A percentile compares a stretch with the other conserved stretches of the same genome.
Evolutionary conservation across 2,329 filamentous ascomycete species (phyloP).

Genomic region (Botryotinia convoluta): DNA sequence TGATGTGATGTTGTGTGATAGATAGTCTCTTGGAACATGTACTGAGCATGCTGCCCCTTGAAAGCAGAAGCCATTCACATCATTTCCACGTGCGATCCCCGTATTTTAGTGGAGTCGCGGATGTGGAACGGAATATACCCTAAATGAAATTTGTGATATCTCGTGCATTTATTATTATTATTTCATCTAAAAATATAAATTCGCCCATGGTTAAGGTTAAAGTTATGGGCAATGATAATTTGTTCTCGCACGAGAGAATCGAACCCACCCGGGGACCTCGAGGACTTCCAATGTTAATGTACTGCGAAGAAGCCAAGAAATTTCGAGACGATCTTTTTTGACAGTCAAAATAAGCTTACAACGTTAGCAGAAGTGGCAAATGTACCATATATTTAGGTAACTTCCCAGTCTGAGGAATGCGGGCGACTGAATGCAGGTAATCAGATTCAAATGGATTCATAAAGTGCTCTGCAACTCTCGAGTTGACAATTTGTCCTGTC

Average conservation of each 20-base stretch:
- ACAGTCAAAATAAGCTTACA: not conserved
- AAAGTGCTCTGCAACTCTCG: not conserved
- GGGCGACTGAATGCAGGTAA: not conserved
- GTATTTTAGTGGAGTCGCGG: not conserved
- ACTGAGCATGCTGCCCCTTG: not conserved
- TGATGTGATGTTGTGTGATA: not conserved
- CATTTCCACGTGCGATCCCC: not conserved
- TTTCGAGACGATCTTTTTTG: not conserved
- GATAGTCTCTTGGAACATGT: not conserved
- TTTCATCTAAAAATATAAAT: not conserved
- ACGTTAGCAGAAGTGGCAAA: not conserved
- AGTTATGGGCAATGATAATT: not conserved
- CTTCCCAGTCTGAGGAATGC: not conserved
- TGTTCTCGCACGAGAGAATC: not conserved
- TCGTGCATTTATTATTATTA: not conserved
- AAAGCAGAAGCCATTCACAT: not conserved
- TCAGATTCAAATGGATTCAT: not conserved
- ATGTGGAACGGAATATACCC: not conserved
- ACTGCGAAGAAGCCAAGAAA: not conserved
- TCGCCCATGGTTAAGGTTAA: not conserved
- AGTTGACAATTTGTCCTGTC: not conserved
- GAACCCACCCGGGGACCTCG: not conserved
- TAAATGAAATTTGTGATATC: constrained; percentile 2
- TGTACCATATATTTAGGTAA: not conserved
- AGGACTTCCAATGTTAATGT: not conserved